These are phyloP conservation scores for Tardiomyces depauwii DNA, from an alignment of 1,139 yeast genomes.

Conservation along the genomic window DNA sequence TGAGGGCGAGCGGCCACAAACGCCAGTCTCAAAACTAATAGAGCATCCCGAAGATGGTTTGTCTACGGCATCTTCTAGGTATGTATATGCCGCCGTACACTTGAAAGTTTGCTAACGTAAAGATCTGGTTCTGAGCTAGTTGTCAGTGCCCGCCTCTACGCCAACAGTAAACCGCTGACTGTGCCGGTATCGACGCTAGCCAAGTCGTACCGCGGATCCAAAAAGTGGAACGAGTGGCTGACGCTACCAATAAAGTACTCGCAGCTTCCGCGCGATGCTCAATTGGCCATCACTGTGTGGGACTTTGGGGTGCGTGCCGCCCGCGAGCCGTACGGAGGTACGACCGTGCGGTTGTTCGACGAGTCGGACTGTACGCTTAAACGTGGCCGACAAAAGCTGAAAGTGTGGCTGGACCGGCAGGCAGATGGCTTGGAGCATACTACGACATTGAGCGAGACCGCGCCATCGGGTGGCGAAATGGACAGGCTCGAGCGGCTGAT, in stretches of 20 bases:
- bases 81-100: too few species aligned
- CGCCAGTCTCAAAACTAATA: conserved; percentile 44
- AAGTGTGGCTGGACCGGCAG: conserved; percentile 26
- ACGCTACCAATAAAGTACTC: conserved; percentile 58
- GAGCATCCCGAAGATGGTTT: conserved; percentile 33
- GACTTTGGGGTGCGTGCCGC: conserved; percentile 46
- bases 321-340: conserved; percentile 43
- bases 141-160: conserved; percentile 49
- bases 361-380: conserved; percentile 35
- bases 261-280: conserved; percentile 54
- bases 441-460: conserved; percentile 20
- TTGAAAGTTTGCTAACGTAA: background rate
- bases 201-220: conserved; percentile 39
- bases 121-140: conserved; percentile 44
- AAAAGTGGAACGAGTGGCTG: conserved; percentile 50
- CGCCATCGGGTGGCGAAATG: conserved; percentile 15
- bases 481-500: conserved; percentile 42
- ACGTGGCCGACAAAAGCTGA: conserved; percentile 46
- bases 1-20: conserved; percentile 38
- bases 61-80: conserved; percentile 11
- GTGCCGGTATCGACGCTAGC: conserved; percentile 59
- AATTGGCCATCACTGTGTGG: conserved; percentile 51
- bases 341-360: conserved; percentile 52
- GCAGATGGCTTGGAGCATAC: conserved; percentile 24
- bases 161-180: conserved; percentile 52